Evolutionary conservation across 1,139 yeast genomes (phyloP).

Genomic region (Citeromyces hawaiiensis): DNA sequence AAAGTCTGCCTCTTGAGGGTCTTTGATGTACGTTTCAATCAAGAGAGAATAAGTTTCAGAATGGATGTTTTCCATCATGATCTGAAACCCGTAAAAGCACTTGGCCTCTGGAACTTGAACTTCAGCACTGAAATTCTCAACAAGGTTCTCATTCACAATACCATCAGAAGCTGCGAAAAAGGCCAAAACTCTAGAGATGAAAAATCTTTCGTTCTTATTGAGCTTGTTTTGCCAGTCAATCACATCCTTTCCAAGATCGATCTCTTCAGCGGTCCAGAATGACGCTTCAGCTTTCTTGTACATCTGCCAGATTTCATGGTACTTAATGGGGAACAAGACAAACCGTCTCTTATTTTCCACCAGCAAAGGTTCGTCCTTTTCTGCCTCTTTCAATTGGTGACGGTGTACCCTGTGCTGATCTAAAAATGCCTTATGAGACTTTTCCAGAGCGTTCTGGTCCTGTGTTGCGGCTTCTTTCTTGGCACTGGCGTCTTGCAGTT

Average conservation of each 20-base stretch:
- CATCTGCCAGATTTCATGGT: conserved; percentile 98
- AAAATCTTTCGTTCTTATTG: conserved; percentile 82
- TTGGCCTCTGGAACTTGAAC: conserved; percentile 97
- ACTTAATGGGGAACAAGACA: conserved; percentile 93
- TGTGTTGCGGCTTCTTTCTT: conserved; percentile 5
- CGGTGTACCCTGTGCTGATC: conserved; percentile 53
- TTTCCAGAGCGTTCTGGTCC: conserved; percentile 3
- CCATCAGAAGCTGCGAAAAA: conserved; percentile 98
- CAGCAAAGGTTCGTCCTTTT: conserved; percentile 83
- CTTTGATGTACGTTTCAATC: conserved; percentile 90
- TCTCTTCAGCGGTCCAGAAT: conserved; percentile 99
- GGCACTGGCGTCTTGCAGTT: conserved; percentile 14
- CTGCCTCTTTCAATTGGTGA: conserved; percentile 56
- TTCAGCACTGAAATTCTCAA: conserved; percentile 93
- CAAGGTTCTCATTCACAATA: conserved; percentile 92
- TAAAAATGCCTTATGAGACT: conserved; percentile 40
- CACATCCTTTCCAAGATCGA: conserved; percentile 84
- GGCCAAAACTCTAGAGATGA: conserved; percentile 87
- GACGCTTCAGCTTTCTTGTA: conserved; percentile 98
- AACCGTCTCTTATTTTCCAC: conserved; percentile 80
- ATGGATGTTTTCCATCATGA: conserved; percentile 99
- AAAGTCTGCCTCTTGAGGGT: conserved; percentile 80
- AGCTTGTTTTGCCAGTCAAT: conserved; percentile 81
- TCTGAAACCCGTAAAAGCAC: conserved; percentile 97
- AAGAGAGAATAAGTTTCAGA: conserved; percentile 92